Base-by-base conservation (phyloP, 345 rosid species). In the Brassica napus region DNA sequence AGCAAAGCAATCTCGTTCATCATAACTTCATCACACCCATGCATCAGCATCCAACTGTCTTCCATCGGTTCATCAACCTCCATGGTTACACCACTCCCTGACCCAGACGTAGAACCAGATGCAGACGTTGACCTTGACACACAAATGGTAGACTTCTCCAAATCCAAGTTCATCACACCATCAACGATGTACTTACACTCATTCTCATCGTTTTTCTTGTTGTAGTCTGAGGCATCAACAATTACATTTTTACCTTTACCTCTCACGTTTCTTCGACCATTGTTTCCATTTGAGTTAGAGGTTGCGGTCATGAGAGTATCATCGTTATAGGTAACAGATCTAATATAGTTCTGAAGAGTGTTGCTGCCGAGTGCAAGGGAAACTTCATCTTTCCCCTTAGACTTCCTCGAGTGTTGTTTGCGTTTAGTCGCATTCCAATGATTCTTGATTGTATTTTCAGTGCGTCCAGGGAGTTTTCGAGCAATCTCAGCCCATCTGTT, bases 401-500 rank as follows among this genome's bases (percentile, higher is more conserved):
- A 35, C 31, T 86, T 80, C 77, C 78, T 86, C 3, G 87, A 83
- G 4, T 58, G 58, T 47, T 85, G 89, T 62, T 86, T 67, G 39
- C 91, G 77, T 69, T 86, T 88, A 6, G 91, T 85, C 5, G 89
- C 91, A 3, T 88, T 88, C 78, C 83, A 88, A 4, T 86, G 91
- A 52, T 88, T 88, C 26, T 88, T 88, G n/a, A 84, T 88, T 0
- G 88, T 87, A 49, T 91, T 91, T 55, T 91, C 97, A 0, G 88
- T 85, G 7, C 94, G 85, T 2, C 92, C 94, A 0, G 87, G 89
- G 26, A 91, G 82, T 47, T 76, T 80, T 18, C 82, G 77, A 1
- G 97, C 91, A 5, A 89, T 91, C 82, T 89, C 94, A 1, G 91
- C 92, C 97, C 97, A 91, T 57, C 47, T 78, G 73, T 91, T 91